Conservation (phyloP, 305 asterid species). For the Lippia alba region DNA sequence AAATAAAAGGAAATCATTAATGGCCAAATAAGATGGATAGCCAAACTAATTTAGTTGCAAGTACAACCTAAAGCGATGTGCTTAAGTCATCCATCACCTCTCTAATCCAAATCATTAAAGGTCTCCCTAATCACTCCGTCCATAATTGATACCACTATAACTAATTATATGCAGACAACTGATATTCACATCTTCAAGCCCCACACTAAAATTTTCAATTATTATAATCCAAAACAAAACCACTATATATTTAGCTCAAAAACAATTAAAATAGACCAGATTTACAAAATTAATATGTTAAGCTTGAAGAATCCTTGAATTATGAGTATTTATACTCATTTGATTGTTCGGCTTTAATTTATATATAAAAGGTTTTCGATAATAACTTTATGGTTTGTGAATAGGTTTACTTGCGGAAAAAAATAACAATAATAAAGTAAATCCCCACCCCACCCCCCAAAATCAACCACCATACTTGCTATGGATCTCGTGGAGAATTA, state of each 20-base stretch:
- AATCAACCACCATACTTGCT: conserved; percentile 73
- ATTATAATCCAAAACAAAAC: background rate
- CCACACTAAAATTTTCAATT: background rate
- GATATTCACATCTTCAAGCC: background rate
- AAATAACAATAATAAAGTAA: no score
- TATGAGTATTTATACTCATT: no score
- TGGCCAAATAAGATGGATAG: background rate
- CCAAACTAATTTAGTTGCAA: background rate
- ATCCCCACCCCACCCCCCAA: conserved; percentile 26
- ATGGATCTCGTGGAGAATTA: conserved; percentile 64
- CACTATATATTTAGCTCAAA: background rate
- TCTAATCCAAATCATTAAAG: background rate
- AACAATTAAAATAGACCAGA: background rate
- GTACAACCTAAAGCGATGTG: background rate
- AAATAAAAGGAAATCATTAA: background rate
- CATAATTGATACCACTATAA: background rate
- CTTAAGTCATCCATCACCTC: conserved; percentile 7
- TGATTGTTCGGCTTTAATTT: no score
- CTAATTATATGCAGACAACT: background rate
- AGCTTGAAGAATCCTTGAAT: no score
- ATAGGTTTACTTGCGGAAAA: no score
- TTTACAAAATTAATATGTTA: background rate
- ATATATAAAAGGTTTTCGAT: no score
- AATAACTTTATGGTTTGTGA: no score
- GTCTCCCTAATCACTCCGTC: conserved; percentile 4